phyloP scores from a whole-genome alignment of 768 basidiomycete species.

The Auricularia cornea region DNA sequence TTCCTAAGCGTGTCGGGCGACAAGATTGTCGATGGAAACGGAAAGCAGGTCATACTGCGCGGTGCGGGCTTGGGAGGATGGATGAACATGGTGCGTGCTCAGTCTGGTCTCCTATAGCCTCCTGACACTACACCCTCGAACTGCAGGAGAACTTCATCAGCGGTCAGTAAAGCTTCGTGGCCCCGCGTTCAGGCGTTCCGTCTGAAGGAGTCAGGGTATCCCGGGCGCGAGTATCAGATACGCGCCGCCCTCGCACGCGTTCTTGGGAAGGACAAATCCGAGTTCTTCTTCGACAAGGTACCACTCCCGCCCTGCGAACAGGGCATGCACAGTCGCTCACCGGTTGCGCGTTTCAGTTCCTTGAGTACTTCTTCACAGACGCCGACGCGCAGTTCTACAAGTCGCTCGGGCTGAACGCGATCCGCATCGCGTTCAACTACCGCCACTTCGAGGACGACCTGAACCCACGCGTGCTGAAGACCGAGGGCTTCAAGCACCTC shows the following conservation, averaged over 20 bases:
- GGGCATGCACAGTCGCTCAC: no score
- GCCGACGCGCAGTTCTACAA: slow-evolving; percentile 71
- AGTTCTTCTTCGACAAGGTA: slow-evolving; percentile 84
- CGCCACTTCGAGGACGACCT: slow-evolving; percentile 72
- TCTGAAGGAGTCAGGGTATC: slow-evolving; percentile 42
- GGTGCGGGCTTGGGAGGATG: slow-evolving; percentile 79
- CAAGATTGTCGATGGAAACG: slow-evolving; percentile 49
- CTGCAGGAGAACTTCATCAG: slow-evolving; percentile 65
- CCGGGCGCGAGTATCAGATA: slow-evolving; percentile 75
- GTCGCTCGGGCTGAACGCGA: slow-evolving; percentile 70
- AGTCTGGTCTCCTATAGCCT: no score
- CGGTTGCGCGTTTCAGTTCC: slow-evolving; percentile 50
- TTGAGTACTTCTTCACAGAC: slow-evolving; percentile 74
- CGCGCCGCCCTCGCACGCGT: slow-evolving; percentile 58
- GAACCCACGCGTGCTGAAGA: slow-evolving; percentile 70
- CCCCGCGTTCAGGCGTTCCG: not conserved
- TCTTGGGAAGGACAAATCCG: slow-evolving; percentile 58
- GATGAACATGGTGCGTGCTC: slow-evolving; percentile 62
- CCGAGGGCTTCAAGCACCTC: slow-evolving; percentile 70
- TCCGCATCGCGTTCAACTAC: slow-evolving; percentile 70
- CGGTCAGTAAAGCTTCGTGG: slow-evolving; percentile 23
- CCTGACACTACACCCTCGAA: not conserved
- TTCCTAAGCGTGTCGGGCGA: slow-evolving; percentile 38
- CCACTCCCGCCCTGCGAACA: no score
- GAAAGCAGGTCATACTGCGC: slow-evolving; percentile 49